A percentile compares a stretch with the other conserved stretches of the same genome.
Conservation (phyloP, 169 alveolate species). For the Babesia caballi region DNA sequence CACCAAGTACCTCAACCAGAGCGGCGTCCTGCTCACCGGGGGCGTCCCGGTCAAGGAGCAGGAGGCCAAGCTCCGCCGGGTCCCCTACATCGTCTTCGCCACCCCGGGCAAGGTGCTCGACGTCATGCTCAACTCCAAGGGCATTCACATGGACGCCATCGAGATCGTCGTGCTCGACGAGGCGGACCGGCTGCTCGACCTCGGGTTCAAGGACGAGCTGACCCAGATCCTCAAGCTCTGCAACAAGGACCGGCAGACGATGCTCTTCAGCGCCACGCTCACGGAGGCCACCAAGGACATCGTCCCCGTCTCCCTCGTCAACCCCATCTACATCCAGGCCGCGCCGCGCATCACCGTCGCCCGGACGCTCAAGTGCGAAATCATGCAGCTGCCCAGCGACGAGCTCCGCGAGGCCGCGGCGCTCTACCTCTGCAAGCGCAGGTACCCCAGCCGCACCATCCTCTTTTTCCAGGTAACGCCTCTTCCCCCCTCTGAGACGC, state of each 20-base stretch:
- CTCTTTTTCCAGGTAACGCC: slow-evolving; percentile 84
- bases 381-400: slow-evolving; percentile 70
- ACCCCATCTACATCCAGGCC: slow-evolving; percentile 77
- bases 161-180: slow-evolving; percentile 92
- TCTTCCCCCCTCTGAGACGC: slow-evolving; percentile 41
- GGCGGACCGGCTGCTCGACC: slow-evolving; percentile 93
- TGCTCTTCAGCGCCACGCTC: slow-evolving; percentile 88
- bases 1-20: slow-evolving; percentile 77
- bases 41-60: slow-evolving; percentile 85
- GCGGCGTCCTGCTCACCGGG: slow-evolving; percentile 81
- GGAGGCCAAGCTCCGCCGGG: slow-evolving; percentile 82
- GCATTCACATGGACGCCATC: slow-evolving; percentile 75
- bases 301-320: slow-evolving; percentile 76
- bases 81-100: slow-evolving; percentile 94
- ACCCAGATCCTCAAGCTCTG: slow-evolving; percentile 69
- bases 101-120: slow-evolving; percentile 98
- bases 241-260: slow-evolving; percentile 79
- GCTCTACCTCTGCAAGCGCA: slow-evolving; percentile 90
- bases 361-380: slow-evolving; percentile 83
- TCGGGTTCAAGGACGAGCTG: slow-evolving; percentile 90
- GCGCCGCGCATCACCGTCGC: slow-evolving; percentile 42
- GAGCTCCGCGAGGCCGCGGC: slow-evolving; percentile 68
- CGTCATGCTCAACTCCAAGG: slow-evolving; percentile 82
- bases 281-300: slow-evolving; percentile 81
- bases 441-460: slow-evolving; percentile 81